Conservation (phyloP, 1,139 yeast species). For the Magnusiomyces magnusii region DNA sequence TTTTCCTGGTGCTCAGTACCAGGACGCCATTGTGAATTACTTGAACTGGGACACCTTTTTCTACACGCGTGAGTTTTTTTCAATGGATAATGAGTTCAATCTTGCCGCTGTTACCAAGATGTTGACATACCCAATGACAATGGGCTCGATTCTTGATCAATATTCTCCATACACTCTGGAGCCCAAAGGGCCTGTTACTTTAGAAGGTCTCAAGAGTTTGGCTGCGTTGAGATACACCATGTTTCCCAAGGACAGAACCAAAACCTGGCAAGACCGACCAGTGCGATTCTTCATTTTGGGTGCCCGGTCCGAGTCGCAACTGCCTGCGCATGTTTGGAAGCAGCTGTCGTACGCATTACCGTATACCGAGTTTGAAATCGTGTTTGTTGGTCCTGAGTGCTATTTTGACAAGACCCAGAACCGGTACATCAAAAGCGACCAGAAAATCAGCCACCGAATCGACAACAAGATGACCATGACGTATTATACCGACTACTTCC, state of each 20-base stretch:
- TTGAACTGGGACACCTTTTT: slow-evolving; percentile 88
- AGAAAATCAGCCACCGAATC: slow-evolving; percentile 63
- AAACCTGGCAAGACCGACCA: slow-evolving; percentile 69
- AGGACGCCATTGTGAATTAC: slow-evolving; percentile 71
- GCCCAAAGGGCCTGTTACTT: slow-evolving; percentile 81
- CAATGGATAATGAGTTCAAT: slow-evolving; percentile 96
- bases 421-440: slow-evolving; percentile 44
- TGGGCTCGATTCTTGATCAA: slow-evolving; percentile 75
- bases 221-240: slow-evolving; percentile 87
- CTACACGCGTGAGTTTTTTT: slow-evolving; percentile 85
- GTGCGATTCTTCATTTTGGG: slow-evolving; percentile 85
- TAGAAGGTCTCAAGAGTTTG: slow-evolving; percentile 87
- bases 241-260: slow-evolving; percentile 58
- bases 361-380: slow-evolving; percentile 70
- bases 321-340: slow-evolving; percentile 95
- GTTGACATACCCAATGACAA: slow-evolving; percentile 86
- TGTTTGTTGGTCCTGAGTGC: slow-evolving; percentile 91
- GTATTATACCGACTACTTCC: slow-evolving; percentile 87
- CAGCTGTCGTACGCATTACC: slow-evolving; percentile 87
- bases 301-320: slow-evolving; percentile 86
- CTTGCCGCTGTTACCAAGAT: slow-evolving; percentile 93
- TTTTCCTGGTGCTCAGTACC: slow-evolving; percentile 75
- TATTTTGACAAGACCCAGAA: slow-evolving; percentile 60
- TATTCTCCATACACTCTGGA: slow-evolving; percentile 73
- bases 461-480: slow-evolving; percentile 70